phyloP scores from a whole-genome alignment of 495 filamentous ascomycete genomes.

The Apodospora peruviana region DNA sequence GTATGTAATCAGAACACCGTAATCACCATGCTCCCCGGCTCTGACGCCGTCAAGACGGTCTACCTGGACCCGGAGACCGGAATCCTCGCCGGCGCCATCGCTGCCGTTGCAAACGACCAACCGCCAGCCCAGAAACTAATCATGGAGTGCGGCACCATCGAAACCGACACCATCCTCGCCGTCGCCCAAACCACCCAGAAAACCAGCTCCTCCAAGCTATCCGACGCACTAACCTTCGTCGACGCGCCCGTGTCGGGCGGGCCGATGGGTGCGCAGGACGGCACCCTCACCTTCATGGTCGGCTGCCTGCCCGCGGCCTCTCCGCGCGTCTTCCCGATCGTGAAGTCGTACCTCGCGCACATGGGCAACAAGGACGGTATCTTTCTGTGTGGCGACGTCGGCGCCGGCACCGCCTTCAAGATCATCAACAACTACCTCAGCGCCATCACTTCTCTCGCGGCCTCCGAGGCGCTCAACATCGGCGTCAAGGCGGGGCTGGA shows the following conservation, averaged over 20 bases:
- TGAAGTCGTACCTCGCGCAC: conserved; percentile 13
- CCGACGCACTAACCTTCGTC: conserved; percentile 20
- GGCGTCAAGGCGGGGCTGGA: conserved; percentile 35
- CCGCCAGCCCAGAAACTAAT: conserved; percentile 31
- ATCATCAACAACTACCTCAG: conserved; percentile 39
- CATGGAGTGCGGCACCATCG: conserved; percentile 43
- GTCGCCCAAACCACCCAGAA: conserved; percentile 22
- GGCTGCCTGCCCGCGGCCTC: conserved; percentile 12
- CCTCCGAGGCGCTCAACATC: conserved; percentile 34
- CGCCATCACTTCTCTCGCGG: conserved; percentile 34
- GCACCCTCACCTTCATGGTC: conserved; percentile 43
- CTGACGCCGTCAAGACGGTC: conserved; percentile 30
- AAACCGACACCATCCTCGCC: conserved; percentile 27
- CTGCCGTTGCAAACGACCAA: background rate
- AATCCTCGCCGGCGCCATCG: conserved; percentile 23
- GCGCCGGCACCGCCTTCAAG: conserved; percentile 34
- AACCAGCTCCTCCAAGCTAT: conserved; percentile 9
- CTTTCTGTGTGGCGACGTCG: conserved; percentile 30
- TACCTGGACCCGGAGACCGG: conserved; percentile 35
- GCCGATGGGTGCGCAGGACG: conserved; percentile 41
- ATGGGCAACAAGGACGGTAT: conserved; percentile 26
- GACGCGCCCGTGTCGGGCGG: conserved; percentile 29
- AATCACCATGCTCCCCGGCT: conserved; percentile 38
- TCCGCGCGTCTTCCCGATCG: conserved; percentile 8
- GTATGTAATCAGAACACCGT: conserved; percentile 22